phyloP scores from a whole-genome alignment of 495 filamentous ascomycete species.

The Thermothielavioides terrestris region DNA sequence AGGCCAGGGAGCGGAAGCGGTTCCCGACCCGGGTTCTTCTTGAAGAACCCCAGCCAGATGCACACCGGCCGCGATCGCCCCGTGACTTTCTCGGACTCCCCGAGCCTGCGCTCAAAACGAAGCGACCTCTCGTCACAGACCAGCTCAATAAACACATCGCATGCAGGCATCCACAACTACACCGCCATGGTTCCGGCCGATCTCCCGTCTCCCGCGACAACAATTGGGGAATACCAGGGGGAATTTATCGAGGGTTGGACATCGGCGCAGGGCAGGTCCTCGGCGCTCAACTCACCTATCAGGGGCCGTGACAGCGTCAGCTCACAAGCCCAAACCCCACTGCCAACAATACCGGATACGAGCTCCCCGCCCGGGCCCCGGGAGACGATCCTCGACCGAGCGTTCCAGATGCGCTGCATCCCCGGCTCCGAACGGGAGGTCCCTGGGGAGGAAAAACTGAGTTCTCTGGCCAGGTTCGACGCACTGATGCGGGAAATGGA shows the following conservation, averaged over 20 bases:
- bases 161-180: constrained; percentile 35
- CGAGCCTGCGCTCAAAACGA: constrained; percentile 44
- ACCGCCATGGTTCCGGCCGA: constrained; percentile 37
- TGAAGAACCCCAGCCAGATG: constrained; percentile 28
- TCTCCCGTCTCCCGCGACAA: constrained; percentile 44
- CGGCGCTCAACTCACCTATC: constrained; percentile 40
- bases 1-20: constrained; percentile 26
- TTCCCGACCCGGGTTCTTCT: constrained; percentile 25
- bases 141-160: constrained; percentile 36
- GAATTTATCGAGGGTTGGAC: constrained; percentile 53
- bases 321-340: constrained; percentile 27
- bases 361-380: constrained; percentile 38
- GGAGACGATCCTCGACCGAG: constrained; percentile 53
- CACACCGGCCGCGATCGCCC: constrained; percentile 34
- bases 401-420: constrained; percentile 48
- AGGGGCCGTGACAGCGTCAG: constrained; percentile 36
- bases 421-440: constrained; percentile 39
- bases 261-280: constrained; percentile 46
- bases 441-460: constrained; percentile 47
- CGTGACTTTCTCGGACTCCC: constrained; percentile 37
- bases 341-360: constrained; percentile 28
- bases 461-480: constrained; percentile 49
- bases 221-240: constrained; percentile 42
- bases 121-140: constrained; percentile 48
- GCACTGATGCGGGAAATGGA: constrained; percentile 50